Evolutionary conservation across 2,329 filamentous ascomycete species (phyloP).

Genomic region (Fusarium verrucosum): DNA sequence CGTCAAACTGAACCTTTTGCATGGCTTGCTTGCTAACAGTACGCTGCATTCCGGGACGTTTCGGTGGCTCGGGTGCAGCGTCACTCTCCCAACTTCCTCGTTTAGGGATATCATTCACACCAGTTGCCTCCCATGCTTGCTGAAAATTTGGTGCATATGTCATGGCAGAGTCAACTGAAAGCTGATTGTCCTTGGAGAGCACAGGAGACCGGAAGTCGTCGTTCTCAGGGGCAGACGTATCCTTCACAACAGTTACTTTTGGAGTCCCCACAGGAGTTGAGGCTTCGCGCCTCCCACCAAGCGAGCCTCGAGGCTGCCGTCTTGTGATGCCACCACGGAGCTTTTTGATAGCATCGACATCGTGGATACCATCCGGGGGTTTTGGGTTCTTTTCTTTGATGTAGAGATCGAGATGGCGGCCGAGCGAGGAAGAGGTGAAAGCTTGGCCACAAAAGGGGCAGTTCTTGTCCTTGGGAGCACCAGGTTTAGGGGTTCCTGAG

Average conservation of each 20-base stretch:
- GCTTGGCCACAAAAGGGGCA: constrained; percentile 89
- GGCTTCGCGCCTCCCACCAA: constrained; percentile 64
- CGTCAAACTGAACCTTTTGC: constrained; percentile 70
- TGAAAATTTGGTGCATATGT: constrained; percentile 63
- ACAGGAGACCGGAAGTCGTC: constrained; percentile 51
- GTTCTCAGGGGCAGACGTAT: constrained; percentile 52
- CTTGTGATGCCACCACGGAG: constrained; percentile 87
- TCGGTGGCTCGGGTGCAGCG: constrained; percentile 50
- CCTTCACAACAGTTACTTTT: constrained; percentile 53
- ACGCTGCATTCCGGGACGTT: constrained; percentile 52
- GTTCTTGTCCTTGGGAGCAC: constrained; percentile 80
- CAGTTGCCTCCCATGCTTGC: constrained; percentile 78
- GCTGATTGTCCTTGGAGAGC: constrained; percentile 55
- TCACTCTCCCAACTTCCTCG: constrained; percentile 49
- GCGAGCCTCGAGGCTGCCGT: constrained; percentile 77
- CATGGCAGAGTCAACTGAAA: constrained; percentile 57
- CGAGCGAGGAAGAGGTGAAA: constrained; percentile 93
- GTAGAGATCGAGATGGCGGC: constrained; percentile 92
- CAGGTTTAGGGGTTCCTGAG: constrained; percentile 50
- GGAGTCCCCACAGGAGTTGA: constrained; percentile 68
- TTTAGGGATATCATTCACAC: constrained; percentile 75
- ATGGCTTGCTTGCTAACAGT: constrained; percentile 61
- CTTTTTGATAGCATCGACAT: constrained; percentile 88
- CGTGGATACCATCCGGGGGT: constrained; percentile 83
- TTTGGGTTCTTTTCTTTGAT: constrained; percentile 95